These are phyloP conservation scores for Lunularia cruciata DNA, from an alignment of 225 moss, liverwort and hornwort genomes.

Conservation along the genomic window DNA sequence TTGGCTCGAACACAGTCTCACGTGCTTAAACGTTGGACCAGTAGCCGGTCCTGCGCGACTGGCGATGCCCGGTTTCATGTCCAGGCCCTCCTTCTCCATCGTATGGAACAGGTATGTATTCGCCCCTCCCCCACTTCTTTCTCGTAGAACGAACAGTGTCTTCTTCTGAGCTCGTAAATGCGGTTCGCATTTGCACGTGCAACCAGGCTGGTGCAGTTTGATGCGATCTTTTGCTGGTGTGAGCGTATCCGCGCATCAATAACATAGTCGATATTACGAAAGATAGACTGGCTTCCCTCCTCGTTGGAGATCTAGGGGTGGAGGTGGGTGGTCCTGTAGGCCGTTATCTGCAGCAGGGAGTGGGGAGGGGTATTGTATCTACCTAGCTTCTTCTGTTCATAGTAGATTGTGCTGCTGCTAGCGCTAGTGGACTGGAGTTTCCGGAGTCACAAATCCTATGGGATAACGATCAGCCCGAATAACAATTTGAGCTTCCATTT, in stretches of 20 bases:
- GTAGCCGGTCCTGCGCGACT: background rate
- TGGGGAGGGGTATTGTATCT: background rate
- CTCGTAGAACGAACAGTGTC: background rate
- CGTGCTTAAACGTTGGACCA: background rate
- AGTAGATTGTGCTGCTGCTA: background rate
- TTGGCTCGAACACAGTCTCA: background rate
- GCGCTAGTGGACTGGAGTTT: background rate
- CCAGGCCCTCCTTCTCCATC: background rate
- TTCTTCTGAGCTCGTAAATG: background rate
- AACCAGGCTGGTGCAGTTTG: slow-evolving; percentile 2
- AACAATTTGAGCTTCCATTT: no score
- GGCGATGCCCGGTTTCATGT: background rate
- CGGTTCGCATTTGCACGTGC: slow-evolving; percentile 6
- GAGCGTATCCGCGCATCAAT: background rate
- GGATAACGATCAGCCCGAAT: no score
- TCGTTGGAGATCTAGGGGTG: background rate
- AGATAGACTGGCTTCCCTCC: background rate
- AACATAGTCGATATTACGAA: background rate
- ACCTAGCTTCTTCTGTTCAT: background rate
- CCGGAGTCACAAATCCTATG: no score
- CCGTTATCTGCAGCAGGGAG: background rate
- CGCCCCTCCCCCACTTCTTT: background rate
- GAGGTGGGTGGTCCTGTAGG: background rate
- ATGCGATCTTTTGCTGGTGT: background rate
- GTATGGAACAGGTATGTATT: background rate